A percentile compares a stretch with the other conserved stretches of the same genome.
Evolutionary conservation across 352 stramenopile genomes (phyloP).

Genomic region (Thraustochytrium striatum): DNA sequence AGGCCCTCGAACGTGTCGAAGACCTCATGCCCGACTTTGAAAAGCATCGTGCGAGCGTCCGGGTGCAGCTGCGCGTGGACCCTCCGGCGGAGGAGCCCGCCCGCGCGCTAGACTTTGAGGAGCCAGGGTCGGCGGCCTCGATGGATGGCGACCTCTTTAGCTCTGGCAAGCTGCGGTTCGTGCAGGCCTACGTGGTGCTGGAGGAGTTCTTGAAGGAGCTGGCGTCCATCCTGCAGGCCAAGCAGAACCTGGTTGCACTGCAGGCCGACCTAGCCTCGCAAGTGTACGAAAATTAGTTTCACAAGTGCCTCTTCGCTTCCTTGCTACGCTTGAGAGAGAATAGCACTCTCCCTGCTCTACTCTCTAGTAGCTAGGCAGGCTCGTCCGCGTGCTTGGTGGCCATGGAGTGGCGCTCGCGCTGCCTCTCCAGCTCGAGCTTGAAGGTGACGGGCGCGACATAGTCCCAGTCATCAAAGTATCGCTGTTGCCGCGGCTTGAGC

Average conservation of each 20-base stretch:
- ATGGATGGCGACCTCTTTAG: neutral
- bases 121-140: neutral
- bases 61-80: neutral
- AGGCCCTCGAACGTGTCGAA: conserved; percentile 10
- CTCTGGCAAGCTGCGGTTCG: neutral
- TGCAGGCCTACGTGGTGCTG: conserved; percentile 28
- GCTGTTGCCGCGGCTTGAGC: conserved; percentile 61
- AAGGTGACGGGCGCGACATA: conserved; percentile 74
- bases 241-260: conserved; percentile 31
- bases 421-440: conserved; percentile 64
- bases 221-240: conserved; percentile 23
- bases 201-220: conserved; percentile 43
- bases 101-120: neutral
- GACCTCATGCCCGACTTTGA: neutral
- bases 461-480: conserved; percentile 72
- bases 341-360: too few species aligned
- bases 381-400: neutral
- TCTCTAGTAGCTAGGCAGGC: neutral
- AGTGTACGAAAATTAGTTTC: too few species aligned
- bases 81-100: neutral
- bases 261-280: conserved; percentile 22
- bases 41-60: neutral
- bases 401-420: neutral
- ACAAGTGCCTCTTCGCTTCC: too few species aligned
- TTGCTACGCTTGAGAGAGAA: too few species aligned